These are phyloP conservation scores for Microthlaspi erraticum DNA, from an alignment of 345 rosid genomes.

Conservation along the genomic window DNA sequence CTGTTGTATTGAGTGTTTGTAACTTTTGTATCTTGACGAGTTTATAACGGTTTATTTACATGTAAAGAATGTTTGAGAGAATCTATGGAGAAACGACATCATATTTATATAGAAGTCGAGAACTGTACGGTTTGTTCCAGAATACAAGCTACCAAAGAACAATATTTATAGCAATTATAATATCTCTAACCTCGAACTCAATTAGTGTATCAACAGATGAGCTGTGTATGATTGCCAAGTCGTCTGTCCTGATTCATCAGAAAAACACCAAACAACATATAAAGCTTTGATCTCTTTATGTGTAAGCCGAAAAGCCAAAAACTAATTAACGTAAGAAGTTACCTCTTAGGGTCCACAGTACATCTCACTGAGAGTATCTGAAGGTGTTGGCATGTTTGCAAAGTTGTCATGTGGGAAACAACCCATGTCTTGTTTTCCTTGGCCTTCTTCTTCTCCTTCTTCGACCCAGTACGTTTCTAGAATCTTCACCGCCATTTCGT, in stretches of 20 bases:
- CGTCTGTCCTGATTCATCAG: slow-evolving; percentile 32
- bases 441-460: slow-evolving; percentile 50
- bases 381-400: slow-evolving; percentile 35
- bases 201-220: slow-evolving; percentile 23
- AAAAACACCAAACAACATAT: slow-evolving; percentile 24
- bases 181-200: slow-evolving; percentile 26
- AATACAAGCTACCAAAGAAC: background rate
- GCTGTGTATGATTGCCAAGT: slow-evolving; percentile 3
- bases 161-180: slow-evolving; percentile 12
- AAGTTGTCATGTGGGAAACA: slow-evolving; percentile 29
- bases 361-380: slow-evolving; percentile 33
- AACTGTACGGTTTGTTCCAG: slow-evolving; percentile 6
- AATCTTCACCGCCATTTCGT: slow-evolving; percentile 48
- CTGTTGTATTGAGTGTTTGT: slow-evolving; percentile 28
- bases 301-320: slow-evolving; percentile 4
- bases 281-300: slow-evolving; percentile 14
- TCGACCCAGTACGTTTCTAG: slow-evolving; percentile 68
- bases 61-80: slow-evolving; percentile 24
- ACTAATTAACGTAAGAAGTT: background rate
- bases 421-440: slow-evolving; percentile 41
- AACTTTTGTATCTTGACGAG: slow-evolving; percentile 5
- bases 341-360: slow-evolving; percentile 38
- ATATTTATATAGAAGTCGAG: background rate
- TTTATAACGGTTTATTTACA: slow-evolving; percentile 29
- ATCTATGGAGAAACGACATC: slow-evolving; percentile 8